Percentiles rank a stretch among this genome's conserved stretches.
Conservation (phyloP, 176 grass and related monocot species). For the Leersia perrieri region DNA sequence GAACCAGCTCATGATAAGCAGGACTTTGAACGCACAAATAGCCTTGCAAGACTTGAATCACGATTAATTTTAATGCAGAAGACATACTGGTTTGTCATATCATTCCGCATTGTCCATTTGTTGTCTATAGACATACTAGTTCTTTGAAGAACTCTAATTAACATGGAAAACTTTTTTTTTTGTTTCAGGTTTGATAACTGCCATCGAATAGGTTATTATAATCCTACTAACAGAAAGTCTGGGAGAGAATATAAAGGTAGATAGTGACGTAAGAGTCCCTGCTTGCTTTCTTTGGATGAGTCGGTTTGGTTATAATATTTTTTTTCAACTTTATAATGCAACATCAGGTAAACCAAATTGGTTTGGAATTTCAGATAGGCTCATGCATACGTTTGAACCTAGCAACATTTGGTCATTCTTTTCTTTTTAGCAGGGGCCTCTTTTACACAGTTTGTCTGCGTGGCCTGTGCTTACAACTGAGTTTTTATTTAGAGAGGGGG, state of each 20-base stretch:
- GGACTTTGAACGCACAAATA: slow-evolving; percentile 93
- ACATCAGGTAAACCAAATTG: neutral
- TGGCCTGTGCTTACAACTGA: neutral
- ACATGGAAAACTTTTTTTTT: no score
- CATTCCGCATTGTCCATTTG: slow-evolving; percentile 1
- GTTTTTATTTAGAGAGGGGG: no score
- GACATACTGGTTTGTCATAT: slow-evolving; percentile 70
- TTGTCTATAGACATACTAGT: neutral
- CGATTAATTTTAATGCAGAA: slow-evolving; percentile 90
- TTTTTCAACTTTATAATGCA: neutral
- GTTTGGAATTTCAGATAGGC: neutral
- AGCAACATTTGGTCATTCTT: neutral
- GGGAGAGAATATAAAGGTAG: no score
- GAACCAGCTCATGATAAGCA: slow-evolving; percentile 99
- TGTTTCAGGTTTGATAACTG: no score
- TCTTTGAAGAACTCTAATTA: no score
- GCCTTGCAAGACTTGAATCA: slow-evolving; percentile 75
- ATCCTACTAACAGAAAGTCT: no score
- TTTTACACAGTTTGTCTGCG: no score
- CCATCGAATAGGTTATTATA: no score
- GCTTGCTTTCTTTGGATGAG: neutral
- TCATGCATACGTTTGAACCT: neutral
- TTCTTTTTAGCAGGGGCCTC: no score
- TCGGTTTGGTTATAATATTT: neutral
- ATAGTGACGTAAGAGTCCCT: no score